phyloP scores from a whole-genome alignment of 306 rosid species.

The Styphnolobium japonicum region DNA sequence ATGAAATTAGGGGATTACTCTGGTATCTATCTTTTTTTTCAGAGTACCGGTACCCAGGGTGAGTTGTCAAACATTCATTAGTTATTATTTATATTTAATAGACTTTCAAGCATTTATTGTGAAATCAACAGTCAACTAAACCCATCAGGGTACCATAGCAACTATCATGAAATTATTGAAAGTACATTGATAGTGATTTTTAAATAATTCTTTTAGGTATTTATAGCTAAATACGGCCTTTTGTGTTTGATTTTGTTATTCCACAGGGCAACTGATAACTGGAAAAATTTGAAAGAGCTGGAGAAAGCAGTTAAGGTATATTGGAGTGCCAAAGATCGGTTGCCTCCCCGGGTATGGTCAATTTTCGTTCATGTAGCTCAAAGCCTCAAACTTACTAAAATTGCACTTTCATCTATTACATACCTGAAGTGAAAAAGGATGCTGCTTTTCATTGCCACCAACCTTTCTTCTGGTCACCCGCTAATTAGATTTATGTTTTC shows the following conservation, averaged over 20 bases:
- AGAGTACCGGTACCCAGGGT: no score
- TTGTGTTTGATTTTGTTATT: constrained; percentile 12
- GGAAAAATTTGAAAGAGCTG: constrained; percentile 88
- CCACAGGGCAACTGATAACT: constrained; percentile 72
- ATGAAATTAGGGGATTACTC: no score
- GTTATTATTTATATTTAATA: no score
- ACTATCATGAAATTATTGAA: no score
- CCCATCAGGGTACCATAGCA: no score
- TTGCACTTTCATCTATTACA: background rate
- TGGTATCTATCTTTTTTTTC: no score
- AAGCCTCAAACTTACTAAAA: background rate
- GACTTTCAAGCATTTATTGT: no score
- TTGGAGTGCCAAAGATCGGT: constrained; percentile 77
- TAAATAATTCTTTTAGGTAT: background rate
- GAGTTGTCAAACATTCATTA: no score
- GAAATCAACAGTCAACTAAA: no score
- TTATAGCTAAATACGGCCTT: constrained; percentile 9
- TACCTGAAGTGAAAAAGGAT: background rate
- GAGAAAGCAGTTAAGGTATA: constrained; percentile 85
- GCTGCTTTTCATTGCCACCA: background rate
- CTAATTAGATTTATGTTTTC: background rate
- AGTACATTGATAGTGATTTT: background rate
- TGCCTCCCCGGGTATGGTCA: constrained; percentile 84
- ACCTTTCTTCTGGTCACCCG: background rate
- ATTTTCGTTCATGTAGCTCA: background rate